A percentile compares a stretch with the other conserved stretches of the same genome.
phyloP scores from a whole-genome alignment of 352 stramenopile species.

The Globisporangium mamillatum region DNA sequence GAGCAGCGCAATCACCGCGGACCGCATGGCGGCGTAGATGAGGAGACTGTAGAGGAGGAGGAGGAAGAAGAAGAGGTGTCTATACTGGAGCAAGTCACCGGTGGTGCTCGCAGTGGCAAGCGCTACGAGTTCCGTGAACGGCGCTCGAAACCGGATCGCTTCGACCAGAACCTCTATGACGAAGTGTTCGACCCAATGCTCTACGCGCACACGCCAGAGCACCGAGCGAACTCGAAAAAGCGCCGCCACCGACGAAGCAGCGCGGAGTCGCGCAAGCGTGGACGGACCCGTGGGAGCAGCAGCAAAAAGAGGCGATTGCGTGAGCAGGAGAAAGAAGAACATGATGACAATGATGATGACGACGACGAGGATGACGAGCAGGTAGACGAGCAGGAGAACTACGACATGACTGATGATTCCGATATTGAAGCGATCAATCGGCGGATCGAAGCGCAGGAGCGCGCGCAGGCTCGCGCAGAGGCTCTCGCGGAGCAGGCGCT shows the following conservation, averaged over 20 bases:
- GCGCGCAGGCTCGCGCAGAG: constrained; percentile 25
- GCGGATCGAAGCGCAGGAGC: constrained; percentile 46
- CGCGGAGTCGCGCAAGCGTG: constrained; percentile 11
- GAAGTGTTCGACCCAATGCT: constrained; percentile 51
- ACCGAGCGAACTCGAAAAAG: constrained; percentile 17
- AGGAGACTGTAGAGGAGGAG: constrained; percentile 12
- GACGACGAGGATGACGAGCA: constrained; percentile 31
- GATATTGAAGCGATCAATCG: constrained; percentile 60
- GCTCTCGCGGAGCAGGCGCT: constrained; percentile 20
- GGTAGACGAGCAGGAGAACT: constrained; percentile 20
- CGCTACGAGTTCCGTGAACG: constrained; percentile 61
- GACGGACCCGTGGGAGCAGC: background rate
- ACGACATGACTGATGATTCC: constrained; percentile 42
- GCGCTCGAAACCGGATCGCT: constrained; percentile 48
- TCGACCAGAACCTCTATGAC: constrained; percentile 67
- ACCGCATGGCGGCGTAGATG: constrained; percentile 5
- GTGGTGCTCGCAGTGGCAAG: background rate
- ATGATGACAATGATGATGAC: constrained; percentile 25
- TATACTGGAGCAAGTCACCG: constrained; percentile 11
- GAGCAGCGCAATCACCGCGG: constrained; percentile 20
- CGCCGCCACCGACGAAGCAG: constrained; percentile 15
- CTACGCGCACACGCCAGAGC: constrained; percentile 12
- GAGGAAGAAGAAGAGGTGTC: constrained; percentile 13
- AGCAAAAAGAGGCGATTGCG: constrained; percentile 13
- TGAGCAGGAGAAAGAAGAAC: constrained; percentile 19